Percentiles rank a stretch among this genome's conserved stretches.
Evolutionary conservation across 352 stramenopile genomes (phyloP).

Genomic region (Globisporangium nagaii): DNA sequence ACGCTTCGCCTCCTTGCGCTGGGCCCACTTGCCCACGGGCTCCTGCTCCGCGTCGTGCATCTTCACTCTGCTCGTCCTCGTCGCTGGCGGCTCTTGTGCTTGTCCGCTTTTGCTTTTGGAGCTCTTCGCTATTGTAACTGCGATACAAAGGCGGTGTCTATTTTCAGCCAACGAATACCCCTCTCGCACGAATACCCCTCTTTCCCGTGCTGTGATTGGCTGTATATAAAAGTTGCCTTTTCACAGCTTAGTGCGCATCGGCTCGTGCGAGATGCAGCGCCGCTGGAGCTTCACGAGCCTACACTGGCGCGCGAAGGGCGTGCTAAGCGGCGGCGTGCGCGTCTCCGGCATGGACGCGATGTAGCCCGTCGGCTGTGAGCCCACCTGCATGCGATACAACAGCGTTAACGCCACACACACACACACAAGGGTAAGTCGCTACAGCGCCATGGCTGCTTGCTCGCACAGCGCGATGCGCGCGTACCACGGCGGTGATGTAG

Average conservation of each 20-base stretch:
- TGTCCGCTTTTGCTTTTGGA: neutral
- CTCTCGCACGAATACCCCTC: too few relatives aligned
- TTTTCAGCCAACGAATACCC: too few relatives aligned
- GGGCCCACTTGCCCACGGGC: constrained; percentile 54
- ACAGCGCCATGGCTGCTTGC: too few relatives aligned
- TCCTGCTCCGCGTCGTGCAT: constrained; percentile 39
- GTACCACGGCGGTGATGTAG: constrained; percentile 47
- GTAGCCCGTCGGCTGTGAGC: constrained; percentile 52
- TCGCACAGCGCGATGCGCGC: neutral
- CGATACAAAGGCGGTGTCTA: neutral
- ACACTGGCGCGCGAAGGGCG: constrained; percentile 29
- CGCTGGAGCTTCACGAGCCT: constrained; percentile 19
- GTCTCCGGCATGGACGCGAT: constrained; percentile 35
- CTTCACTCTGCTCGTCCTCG: too few relatives aligned
- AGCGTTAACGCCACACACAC: neutral
- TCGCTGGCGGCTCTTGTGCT: too few relatives aligned
- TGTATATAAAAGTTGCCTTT: too few relatives aligned
- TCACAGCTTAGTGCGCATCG: neutral
- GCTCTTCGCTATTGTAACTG: neutral
- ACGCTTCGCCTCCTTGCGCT: constrained; percentile 66
- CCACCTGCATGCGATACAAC: constrained; percentile 15
- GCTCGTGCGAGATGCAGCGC: constrained; percentile 17
- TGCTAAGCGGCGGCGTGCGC: constrained; percentile 36
- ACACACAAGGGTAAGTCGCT: neutral
- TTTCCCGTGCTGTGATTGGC: too few relatives aligned